Base-by-base conservation (phyloP, 2,329 filamentous ascomycete species). In the Pseudophaeomoniella oleicola region DNA sequence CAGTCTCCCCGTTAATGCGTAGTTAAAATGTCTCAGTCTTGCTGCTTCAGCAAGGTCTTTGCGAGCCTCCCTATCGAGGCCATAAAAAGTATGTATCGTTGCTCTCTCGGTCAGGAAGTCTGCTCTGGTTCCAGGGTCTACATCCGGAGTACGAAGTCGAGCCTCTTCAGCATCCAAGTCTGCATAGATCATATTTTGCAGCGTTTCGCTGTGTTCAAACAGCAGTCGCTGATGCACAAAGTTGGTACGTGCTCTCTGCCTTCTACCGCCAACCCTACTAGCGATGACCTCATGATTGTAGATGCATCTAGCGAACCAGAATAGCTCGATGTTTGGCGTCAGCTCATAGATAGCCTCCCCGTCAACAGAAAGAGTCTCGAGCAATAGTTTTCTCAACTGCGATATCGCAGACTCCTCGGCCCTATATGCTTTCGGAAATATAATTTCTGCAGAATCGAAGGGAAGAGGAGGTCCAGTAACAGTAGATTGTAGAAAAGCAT, bases 311-410 rank as follows among this genome's bases (percentile, higher is more conserved):
- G 87, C 83, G 4, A 94, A 63, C 44, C 76, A 78, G 43, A 96
- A 81, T 1, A 96, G 68, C 52, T 94, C 85, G 11, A 94, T 67
- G 44, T 81, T 72, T 1, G 87, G 85, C 14, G 86, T 86, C 39
- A 93, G 69, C 34, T 78, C 74, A 57, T 96, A 98, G 0, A 82
- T 80, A 0, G 82, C 79, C 32, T 92, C 79, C 9, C 90, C 90
- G 54, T 98, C 90, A 1, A 85, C 68, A 16, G 78, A 74, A 5
- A 96, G 66, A 12, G 72, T 72, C 2, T 60, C 59, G n/a, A 93
- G 63, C 36, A 86, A 75, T n/a, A 67, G 57, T 42, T 67, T 66
- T 37, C 71, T 65, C 12, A 78, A 49, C 1, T 55, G 51, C 31
- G 58, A 57, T 1, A 69, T 46, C 3, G 42, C 60, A 3, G 67